A percentile compares a stretch with the other conserved stretches of the same genome.
Evolutionary conservation across 192 early-diverging fungal species (phyloP).

Genomic region (Coemansia sp.): DNA sequence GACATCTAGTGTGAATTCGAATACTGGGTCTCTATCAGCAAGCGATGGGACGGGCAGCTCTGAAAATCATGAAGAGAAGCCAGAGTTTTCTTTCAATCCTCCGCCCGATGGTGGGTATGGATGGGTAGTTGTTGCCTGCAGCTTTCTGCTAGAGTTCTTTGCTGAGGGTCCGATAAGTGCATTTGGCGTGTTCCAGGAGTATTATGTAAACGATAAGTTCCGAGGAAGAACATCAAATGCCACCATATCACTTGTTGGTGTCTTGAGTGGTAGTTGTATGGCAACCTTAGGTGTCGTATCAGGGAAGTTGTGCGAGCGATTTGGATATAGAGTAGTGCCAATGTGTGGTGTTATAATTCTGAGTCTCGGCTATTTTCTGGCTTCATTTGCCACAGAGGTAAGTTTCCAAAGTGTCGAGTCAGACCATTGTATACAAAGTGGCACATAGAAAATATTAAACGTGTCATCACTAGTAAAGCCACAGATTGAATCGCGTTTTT

Average conservation of each 20-base stretch:
- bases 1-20: background rate
- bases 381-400: conserved; percentile 55
- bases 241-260: conserved; percentile 51
- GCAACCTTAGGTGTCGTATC: conserved; percentile 43
- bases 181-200: conserved; percentile 55
- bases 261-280: conserved; percentile 46
- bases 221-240: conserved; percentile 42
- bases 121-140: conserved; percentile 52
- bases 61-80: conserved; percentile 18
- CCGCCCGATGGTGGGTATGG: conserved; percentile 54
- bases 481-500: background rate
- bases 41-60: conserved; percentile 10
- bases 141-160: conserved; percentile 52
- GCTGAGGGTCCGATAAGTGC: conserved; percentile 52
- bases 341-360: conserved; percentile 34
- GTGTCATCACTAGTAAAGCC: background rate
- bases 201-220: conserved; percentile 53
- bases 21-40: conserved; percentile 27
- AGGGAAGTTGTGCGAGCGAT: conserved; percentile 51
- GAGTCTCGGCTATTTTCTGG: conserved; percentile 48
- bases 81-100: conserved; percentile 9
- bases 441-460: background rate
- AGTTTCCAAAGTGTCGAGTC: background rate
- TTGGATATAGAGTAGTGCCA: conserved; percentile 43
- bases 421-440: background rate